Percentiles rank a stretch among this genome's conserved stretches.
Conservation (phyloP, 805 yeast species). For the Saturnispora gosingensis region DNA sequence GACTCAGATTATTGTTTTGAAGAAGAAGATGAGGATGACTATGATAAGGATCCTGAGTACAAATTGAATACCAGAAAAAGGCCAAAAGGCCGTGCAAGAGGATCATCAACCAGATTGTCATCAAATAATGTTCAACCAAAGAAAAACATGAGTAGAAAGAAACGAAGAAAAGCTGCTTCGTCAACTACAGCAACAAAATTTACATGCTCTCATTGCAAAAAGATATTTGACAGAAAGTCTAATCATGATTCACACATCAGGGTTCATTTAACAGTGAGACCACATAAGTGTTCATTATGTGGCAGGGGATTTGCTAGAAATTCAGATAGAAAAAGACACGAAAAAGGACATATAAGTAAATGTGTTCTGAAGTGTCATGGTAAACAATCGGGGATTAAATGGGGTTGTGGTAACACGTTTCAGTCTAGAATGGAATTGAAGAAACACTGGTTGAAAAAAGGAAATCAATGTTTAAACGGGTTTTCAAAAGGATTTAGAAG, state of each 20-base stretch:
- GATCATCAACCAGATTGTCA: not conserved
- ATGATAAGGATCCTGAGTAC: not conserved
- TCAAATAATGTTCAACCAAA: not conserved
- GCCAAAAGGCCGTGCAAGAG: not conserved
- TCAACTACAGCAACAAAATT: not conserved
- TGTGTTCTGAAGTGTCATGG: constrained; percentile 5
- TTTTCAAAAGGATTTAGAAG: not conserved
- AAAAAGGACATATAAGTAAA: constrained; percentile 5
- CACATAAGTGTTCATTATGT: constrained; percentile 10
- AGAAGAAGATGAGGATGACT: not conserved
- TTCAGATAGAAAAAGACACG: constrained; percentile 12
- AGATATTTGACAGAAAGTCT: constrained; percentile 12
- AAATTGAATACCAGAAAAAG: not conserved
- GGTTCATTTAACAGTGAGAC: constrained; percentile 10
- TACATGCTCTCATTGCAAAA: constrained; percentile 10
- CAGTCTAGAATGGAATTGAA: constrained; percentile 3
- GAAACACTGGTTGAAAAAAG: constrained; percentile 9
- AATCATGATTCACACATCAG: constrained; percentile 14
- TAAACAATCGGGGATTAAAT: not conserved
- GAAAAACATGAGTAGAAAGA: not conserved
- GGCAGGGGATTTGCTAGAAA: constrained; percentile 12
- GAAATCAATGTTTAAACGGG: not conserved
- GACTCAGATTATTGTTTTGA: not conserved
- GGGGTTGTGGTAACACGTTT: constrained; percentile 10
- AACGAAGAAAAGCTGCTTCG: not conserved